Percentiles rank a stretch among this genome's conserved stretches.
Conservation (phyloP, 129 eudicot species). For the Scalesia atractyloides region DNA sequence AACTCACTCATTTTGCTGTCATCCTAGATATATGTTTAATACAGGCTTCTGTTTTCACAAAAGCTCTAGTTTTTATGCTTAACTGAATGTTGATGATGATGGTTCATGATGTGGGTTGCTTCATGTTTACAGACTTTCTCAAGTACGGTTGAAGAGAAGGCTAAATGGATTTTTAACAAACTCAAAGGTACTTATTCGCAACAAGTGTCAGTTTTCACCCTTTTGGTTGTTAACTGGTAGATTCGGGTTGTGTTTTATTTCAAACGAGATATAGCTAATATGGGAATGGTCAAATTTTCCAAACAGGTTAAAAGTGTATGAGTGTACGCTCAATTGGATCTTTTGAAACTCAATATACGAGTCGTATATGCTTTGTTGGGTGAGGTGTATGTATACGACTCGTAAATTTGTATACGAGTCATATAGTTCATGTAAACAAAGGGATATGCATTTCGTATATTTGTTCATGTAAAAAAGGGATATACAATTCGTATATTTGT, state of each 20-base stretch:
- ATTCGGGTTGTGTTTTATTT: neutral
- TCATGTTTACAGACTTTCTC: constrained; percentile 40
- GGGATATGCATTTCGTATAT: too few species aligned
- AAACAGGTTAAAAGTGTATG: too few species aligned
- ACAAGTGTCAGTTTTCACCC: neutral
- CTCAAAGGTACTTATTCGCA: constrained; percentile 40
- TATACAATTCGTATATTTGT: too few species aligned
- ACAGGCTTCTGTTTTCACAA: neutral
- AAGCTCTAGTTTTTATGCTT: neutral
- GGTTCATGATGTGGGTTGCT: neutral
- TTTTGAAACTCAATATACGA: too few species aligned
- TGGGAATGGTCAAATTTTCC: too few species aligned
- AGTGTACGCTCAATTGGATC: too few species aligned
- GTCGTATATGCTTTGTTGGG: too few species aligned
- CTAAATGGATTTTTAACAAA: constrained; percentile 64
- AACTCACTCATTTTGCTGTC: neutral
- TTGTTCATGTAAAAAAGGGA: too few species aligned
- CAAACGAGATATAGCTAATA: neutral
- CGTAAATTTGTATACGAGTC: too few species aligned
- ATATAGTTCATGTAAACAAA: too few species aligned
- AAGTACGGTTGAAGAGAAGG: constrained; percentile 55
- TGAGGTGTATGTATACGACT: too few species aligned
- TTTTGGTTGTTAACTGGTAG: neutral
- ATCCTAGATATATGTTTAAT: neutral
- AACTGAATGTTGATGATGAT: neutral